These are phyloP conservation scores for Ogataea pilisensis DNA, from an alignment of 805 yeast genomes.

Conservation along the genomic window DNA sequence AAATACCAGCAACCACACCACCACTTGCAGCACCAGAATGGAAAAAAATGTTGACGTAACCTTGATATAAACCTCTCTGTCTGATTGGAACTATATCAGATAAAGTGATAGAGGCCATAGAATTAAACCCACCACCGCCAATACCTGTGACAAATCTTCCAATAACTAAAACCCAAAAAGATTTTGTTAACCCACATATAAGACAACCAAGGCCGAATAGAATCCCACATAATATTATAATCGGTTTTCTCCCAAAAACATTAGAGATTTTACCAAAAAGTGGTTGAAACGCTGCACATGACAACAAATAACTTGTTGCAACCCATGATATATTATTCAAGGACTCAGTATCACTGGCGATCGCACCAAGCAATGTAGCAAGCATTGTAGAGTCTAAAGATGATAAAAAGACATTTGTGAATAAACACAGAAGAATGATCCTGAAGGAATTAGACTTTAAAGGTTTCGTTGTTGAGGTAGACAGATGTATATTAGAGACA, in stretches of 20 bases:
- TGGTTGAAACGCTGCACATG: slow-evolving; percentile 50
- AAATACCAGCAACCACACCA: slow-evolving; percentile 58
- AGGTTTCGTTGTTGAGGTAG: neutral
- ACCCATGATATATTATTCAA: slow-evolving; percentile 41
- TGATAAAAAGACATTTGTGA: slow-evolving; percentile 35
- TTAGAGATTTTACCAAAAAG: slow-evolving; percentile 52
- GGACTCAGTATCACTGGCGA: slow-evolving; percentile 48
- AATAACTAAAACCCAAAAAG: slow-evolving; percentile 41
- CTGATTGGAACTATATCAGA: slow-evolving; percentile 75
- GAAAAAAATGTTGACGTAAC: slow-evolving; percentile 69
- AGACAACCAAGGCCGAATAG: slow-evolving; percentile 37
- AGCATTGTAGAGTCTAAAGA: slow-evolving; percentile 55
- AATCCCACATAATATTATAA: slow-evolving; percentile 31
- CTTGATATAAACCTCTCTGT: slow-evolving; percentile 79
- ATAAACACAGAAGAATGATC: slow-evolving; percentile 15
- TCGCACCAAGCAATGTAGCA: slow-evolving; percentile 45
- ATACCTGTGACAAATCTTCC: slow-evolving; percentile 76
- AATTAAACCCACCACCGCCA: slow-evolving; percentile 84
- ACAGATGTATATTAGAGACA: neutral
- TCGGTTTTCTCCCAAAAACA: slow-evolving; percentile 46
- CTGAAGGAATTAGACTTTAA: neutral
- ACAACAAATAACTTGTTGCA: slow-evolving; percentile 38
- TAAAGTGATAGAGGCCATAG: slow-evolving; percentile 69
- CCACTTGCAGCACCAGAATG: slow-evolving; percentile 77
- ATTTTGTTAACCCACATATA: slow-evolving; percentile 38